Percentiles rank a stretch among this genome's conserved stretches.
Evolutionary conservation across 2,329 filamentous ascomycete species (phyloP).

Genomic region (Ophiostoma sp.): DNA sequence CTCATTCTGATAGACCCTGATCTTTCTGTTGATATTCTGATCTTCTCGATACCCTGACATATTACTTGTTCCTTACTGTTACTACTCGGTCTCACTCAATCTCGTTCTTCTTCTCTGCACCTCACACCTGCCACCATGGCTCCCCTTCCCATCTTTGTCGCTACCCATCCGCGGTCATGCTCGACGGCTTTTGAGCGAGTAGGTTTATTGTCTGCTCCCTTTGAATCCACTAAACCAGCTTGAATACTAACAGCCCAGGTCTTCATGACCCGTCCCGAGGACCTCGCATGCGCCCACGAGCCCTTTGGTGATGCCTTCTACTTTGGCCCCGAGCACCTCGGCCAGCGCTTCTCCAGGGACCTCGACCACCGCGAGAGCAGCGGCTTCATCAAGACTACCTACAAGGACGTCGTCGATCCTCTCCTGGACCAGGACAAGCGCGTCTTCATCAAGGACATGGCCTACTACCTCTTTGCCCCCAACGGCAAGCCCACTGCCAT

Average conservation of each 20-base stretch:
- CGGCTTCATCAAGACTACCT: slow-evolving; percentile 66
- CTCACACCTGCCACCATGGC: background rate
- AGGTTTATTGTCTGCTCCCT: slow-evolving; percentile 25
- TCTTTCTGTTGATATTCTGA: background rate
- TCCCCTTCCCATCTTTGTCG: slow-evolving; percentile 69
- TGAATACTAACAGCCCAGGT: slow-evolving; percentile 51
- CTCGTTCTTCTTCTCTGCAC: background rate
- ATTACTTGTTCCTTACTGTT: background rate
- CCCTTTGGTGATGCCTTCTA: slow-evolving; percentile 97
- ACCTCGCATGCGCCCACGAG: slow-evolving; percentile 81
- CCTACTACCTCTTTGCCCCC: slow-evolving; percentile 82
- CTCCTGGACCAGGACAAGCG: slow-evolving; percentile 66
- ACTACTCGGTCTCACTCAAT: background rate
- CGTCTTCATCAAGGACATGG: slow-evolving; percentile 97
- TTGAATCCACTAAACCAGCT: background rate
- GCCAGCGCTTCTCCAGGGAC: slow-evolving; percentile 71
- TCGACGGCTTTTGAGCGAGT: slow-evolving; percentile 97
- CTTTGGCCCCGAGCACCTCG: slow-evolving; percentile 84
- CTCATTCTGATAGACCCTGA: background rate
- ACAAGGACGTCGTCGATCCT: slow-evolving; percentile 68
- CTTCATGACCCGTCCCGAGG: slow-evolving; percentile 89
- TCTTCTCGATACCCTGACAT: background rate
- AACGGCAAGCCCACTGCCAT: slow-evolving; percentile 61
- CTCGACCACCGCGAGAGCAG: slow-evolving; percentile 49
- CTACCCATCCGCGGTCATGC: slow-evolving; percentile 89